Base-by-base conservation (phyloP, 495 filamentous ascomycete genomes). In the Talaromyces trachyspermus region DNA sequence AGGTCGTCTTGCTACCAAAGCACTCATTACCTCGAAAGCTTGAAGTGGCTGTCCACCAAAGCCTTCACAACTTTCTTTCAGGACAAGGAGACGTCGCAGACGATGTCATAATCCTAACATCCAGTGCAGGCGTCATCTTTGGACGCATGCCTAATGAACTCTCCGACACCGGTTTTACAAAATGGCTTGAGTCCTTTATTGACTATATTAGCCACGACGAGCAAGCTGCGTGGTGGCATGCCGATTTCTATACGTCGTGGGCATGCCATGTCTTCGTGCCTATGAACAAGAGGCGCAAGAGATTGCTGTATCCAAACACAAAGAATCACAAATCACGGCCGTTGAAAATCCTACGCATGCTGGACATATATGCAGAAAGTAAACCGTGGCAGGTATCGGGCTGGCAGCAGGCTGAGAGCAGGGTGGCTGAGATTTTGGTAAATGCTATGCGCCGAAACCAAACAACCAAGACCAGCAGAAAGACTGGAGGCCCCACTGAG, bases 131-230 rank as follows among this genome's bases (percentile, higher is more conserved):
- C 9, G 19, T 36, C 17, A 36, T 46, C 17, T 46, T 46, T 33
- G 43, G 27, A 18, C 43, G 43, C 19, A 46, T 33, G 7, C 43
- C 43, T 3, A 46, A 46, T 36, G 4, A n/a, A 35, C 43, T 46
- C 19, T n/a, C 27, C 12, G 29, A 35, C 3, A 15, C 12, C 10
- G 43, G n/a, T 14, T 15, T 36, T 10, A 12, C 15, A 8, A 2
- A 23, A 15, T 46, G 43, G 43, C 29, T 46, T 11, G 2, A 33
- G 1, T 8, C 12, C 1, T 22, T 37, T 20, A 6, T 23, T n/a
- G 12, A 30, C 23, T 46, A 46, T 12, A 5, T 46, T 33, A 30
- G 26, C n/a, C 35, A 8, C 42, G 11, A 33, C 24, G 26, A 30
- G 14, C 6, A 33, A 23, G 43, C 43, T 36, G 18, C 27, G 3